phyloP scores from a whole-genome alignment of 129 eudicot genomes.

The Helianthus tuberosus region DNA sequence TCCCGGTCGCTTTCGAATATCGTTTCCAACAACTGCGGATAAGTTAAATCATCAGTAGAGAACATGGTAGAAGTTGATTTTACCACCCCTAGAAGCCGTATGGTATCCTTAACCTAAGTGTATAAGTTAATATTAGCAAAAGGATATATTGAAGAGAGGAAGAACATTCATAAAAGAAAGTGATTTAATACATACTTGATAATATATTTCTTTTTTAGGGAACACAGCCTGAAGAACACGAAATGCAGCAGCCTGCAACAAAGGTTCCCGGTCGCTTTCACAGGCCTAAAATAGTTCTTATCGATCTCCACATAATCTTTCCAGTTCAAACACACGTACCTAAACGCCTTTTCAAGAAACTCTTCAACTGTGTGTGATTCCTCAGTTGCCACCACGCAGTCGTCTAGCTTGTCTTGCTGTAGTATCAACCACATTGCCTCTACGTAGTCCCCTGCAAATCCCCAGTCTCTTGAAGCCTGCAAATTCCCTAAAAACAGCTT shows the following conservation, averaged over 20 bases:
- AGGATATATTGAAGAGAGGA: background rate
- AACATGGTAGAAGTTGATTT: slow-evolving; percentile 67
- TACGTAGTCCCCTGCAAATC: slow-evolving; percentile 96
- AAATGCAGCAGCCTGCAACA: slow-evolving; percentile 87
- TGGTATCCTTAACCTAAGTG: slow-evolving; percentile 81
- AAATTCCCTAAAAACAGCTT: slow-evolving; percentile 83
- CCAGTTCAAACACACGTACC: slow-evolving; percentile 91
- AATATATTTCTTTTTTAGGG: slow-evolving; percentile 78
- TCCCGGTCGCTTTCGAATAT: slow-evolving; percentile 91
- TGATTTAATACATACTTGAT: slow-evolving; percentile 55
- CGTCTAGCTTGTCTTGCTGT: slow-evolving; percentile 96
- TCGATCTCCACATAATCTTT: slow-evolving; percentile 90
- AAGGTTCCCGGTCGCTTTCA: slow-evolving; percentile 90
- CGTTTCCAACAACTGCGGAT: slow-evolving; percentile 70
- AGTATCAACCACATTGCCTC: slow-evolving; percentile 99
- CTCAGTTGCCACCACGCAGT: slow-evolving; percentile 96
- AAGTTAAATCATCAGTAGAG: no score
- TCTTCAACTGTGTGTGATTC: slow-evolving; percentile 97
- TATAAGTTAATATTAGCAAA: slow-evolving; percentile 8
- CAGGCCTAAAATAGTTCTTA: slow-evolving; percentile 79
- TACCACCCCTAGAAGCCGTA: slow-evolving; percentile 94
- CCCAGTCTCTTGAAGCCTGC: slow-evolving; percentile 98
- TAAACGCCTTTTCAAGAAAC: slow-evolving; percentile 79
- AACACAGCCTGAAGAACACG: slow-evolving; percentile 83
- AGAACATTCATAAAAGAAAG: slow-evolving; percentile 9